These are phyloP conservation scores for Trichoderma asperellum DNA, from an alignment of 2,329 filamentous ascomycete genomes.

Conservation along the genomic window DNA sequence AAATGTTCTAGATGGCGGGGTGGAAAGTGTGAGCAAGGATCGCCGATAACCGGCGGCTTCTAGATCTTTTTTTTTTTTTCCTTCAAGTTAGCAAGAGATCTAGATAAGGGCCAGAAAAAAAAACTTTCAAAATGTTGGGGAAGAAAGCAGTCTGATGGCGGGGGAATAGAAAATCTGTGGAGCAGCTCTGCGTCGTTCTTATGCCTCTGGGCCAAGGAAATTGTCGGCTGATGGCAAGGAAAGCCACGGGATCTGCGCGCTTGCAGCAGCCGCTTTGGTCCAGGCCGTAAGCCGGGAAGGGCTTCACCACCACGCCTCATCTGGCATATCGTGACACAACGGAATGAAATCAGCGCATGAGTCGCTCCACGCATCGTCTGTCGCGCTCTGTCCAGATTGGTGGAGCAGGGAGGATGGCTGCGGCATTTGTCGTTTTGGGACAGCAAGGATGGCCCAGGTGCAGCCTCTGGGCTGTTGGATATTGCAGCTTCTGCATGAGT, in stretches of 20 bases:
- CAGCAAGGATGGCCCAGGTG: conserved; percentile 1
- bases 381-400: conserved; percentile 5
- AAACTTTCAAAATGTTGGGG: background rate
- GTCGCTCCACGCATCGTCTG: conserved; percentile 24
- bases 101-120: background rate
- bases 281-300: conserved; percentile 2
- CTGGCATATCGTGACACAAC: conserved; percentile 19
- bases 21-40: conserved; percentile 17
- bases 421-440: conserved; percentile 12
- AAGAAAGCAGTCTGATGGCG: background rate
- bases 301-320: conserved; percentile 12
- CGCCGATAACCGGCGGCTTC: conserved; percentile 27
- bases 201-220: conserved; percentile 20
- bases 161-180: conserved; percentile 4
- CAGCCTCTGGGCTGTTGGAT: background rate
- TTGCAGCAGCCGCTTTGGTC: conserved; percentile 22
- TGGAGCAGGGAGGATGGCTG: conserved; percentile 9
- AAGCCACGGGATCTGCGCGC: conserved; percentile 21
- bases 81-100: background rate
- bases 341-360: conserved; percentile 17
- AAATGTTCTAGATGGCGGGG: conserved; percentile 32
- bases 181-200: conserved; percentile 7
- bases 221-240: conserved; percentile 18
- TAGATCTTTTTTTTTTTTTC: conserved; percentile 16
- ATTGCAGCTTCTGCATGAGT: background rate